Percentiles rank a stretch among this genome's conserved stretches.
phyloP scores from a whole-genome alignment of 306 rosid species.

The Rosa lucieae region DNA sequence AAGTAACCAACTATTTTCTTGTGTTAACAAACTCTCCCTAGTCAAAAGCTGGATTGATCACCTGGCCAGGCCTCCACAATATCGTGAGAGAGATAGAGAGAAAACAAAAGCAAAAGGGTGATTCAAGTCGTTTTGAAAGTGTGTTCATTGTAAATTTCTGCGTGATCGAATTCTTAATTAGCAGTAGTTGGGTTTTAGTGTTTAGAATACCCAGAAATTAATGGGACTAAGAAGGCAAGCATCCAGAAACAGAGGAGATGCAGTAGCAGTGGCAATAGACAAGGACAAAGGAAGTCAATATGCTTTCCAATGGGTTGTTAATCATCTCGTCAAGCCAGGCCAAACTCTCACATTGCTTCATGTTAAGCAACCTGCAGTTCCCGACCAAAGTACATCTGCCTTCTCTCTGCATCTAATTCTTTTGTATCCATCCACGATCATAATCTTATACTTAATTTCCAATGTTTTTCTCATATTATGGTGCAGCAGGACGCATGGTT shows the following conservation, averaged over 20 bases:
- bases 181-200: neutral
- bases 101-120: neutral
- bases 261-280: slow-evolving; percentile 80
- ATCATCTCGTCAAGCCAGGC: slow-evolving; percentile 57
- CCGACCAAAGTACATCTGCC: slow-evolving; percentile 32
- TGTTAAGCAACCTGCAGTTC: slow-evolving; percentile 50
- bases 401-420: neutral
- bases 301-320: slow-evolving; percentile 84
- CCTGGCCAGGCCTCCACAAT: slow-evolving; percentile 1
- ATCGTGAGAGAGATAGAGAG: neutral
- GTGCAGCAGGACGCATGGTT: slow-evolving; percentile 42
- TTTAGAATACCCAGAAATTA: neutral
- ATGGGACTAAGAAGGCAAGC: slow-evolving; percentile 38
- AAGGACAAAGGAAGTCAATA: slow-evolving; percentile 72
- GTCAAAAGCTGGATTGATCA: neutral
- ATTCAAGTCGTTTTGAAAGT: neutral
- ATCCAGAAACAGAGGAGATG: slow-evolving; percentile 47
- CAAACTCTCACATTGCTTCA: slow-evolving; percentile 62
- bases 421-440: neutral
- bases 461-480: neutral
- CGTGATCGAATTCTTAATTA: neutral
- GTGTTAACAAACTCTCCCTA: neutral
- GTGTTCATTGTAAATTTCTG: neutral
- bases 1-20: neutral
- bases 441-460: neutral